Percentiles rank a stretch among this genome's conserved stretches.
Conservation (phyloP, 352 stramenopile species). For the Phytopythium aichiense region DNA sequence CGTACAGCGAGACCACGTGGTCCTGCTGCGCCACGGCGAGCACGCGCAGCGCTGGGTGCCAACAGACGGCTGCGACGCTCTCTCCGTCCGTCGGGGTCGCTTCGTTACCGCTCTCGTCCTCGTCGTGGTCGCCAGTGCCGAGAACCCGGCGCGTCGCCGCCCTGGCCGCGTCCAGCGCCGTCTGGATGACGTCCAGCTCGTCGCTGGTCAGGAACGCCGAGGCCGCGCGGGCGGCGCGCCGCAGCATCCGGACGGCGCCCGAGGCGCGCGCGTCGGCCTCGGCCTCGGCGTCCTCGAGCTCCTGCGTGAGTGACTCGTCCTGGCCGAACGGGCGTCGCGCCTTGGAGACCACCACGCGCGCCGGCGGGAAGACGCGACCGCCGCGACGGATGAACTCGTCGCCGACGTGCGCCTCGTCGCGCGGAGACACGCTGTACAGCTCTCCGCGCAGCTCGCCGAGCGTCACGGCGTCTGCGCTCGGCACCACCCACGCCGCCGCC, state of each 20-base stretch:
- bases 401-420: slow-evolving; percentile 51
- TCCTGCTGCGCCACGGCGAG: slow-evolving; percentile 71
- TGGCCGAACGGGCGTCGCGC: slow-evolving; percentile 52
- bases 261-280: slow-evolving; percentile 34
- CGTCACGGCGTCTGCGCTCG: slow-evolving; percentile 62
- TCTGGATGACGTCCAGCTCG: slow-evolving; percentile 46
- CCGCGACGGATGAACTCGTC: slow-evolving; percentile 64
- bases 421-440: slow-evolving; percentile 62
- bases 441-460: slow-evolving; percentile 70
- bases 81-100: slow-evolving; percentile 22
- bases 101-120: slow-evolving; percentile 13
- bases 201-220: slow-evolving; percentile 58
- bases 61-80: slow-evolving; percentile 53
- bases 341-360: slow-evolving; percentile 48
- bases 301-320: slow-evolving; percentile 50
- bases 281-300: slow-evolving; percentile 32
- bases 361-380: slow-evolving; percentile 46
- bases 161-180: slow-evolving; percentile 19
- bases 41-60: slow-evolving; percentile 49
- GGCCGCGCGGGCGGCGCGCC: slow-evolving; percentile 16
- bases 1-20: slow-evolving; percentile 62
- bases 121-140: slow-evolving; percentile 20
- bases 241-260: slow-evolving; percentile 38
- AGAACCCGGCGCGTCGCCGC: slow-evolving; percentile 17
- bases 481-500: slow-evolving; percentile 54